A percentile compares a stretch with the other conserved stretches of the same genome.
Evolutionary conservation across 257 asterid species (phyloP).

Genomic region (Solanum medicagineum): DNA sequence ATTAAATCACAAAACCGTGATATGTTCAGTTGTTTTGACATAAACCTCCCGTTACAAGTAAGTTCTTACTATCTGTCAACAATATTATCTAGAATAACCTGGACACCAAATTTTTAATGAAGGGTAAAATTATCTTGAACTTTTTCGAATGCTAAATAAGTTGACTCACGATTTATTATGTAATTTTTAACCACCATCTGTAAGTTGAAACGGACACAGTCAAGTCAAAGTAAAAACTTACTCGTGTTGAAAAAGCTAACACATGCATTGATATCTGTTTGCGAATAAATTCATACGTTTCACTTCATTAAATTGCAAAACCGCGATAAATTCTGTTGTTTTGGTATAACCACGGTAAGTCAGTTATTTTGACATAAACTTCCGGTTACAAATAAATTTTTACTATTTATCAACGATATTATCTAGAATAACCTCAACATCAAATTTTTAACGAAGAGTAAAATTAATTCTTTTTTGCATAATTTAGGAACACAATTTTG

Average conservation of each 20-base stretch:
- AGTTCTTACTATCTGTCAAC: neutral
- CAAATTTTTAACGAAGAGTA: neutral
- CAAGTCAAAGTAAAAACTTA: neutral
- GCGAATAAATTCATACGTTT: neutral
- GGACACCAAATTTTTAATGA: no score
- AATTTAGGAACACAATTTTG: neutral
- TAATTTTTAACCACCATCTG: neutral
- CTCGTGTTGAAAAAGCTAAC: neutral
- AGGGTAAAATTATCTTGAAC: no score
- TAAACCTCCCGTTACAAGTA: neutral
- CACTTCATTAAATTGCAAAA: neutral
- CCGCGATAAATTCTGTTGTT: neutral
- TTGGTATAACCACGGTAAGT: no score
- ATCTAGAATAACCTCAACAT: neutral
- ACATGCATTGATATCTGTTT: neutral
- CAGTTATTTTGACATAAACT: neutral
- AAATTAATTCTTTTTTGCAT: neutral
- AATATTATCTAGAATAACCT: no score
- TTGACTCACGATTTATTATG: no score
- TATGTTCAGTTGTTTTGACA: neutral
- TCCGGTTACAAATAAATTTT: neutral
- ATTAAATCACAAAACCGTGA: neutral
- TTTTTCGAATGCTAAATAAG: no score
- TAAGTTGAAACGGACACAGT: neutral
- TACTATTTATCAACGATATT: neutral